These are phyloP conservation scores for Eucalyptus regnans DNA, from an alignment of 345 rosid genomes.

Conservation along the genomic window DNA sequence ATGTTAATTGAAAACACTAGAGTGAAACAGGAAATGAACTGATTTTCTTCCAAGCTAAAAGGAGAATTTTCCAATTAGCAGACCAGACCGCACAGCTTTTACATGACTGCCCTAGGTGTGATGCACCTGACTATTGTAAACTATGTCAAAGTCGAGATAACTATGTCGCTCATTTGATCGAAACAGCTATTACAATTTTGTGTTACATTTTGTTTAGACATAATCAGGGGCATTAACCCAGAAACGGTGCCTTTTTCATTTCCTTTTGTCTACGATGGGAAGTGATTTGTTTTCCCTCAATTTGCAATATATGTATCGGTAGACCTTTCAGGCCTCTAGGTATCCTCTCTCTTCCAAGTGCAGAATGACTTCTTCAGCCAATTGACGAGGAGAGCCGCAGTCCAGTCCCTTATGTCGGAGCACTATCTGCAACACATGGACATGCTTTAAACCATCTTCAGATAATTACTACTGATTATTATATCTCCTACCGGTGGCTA, in stretches of 20 bases:
- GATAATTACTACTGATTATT: neutral
- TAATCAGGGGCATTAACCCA: neutral
- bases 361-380: conserved; percentile 58
- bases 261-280: neutral
- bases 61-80: neutral
- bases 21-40: neutral
- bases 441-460: neutral
- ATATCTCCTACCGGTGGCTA: neutral
- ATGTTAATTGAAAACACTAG: neutral
- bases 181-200: neutral
- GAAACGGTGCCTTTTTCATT: neutral
- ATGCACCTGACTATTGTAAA: neutral
- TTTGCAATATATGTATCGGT: neutral
- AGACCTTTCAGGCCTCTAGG: conserved; percentile 24
- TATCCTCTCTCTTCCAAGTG: conserved; percentile 57
- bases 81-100: neutral
- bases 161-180: neutral
- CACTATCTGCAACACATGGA: conserved; percentile 34
- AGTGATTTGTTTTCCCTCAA: neutral
- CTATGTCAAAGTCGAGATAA: neutral
- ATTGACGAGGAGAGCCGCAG: conserved; percentile 32
- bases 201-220: neutral
- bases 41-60: neutral
- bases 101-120: neutral
- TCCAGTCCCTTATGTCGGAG: conserved; percentile 16